Percentiles rank a stretch among this genome's conserved stretches.
Evolutionary conservation across 1,284 basidiomycete species (phyloP).

Genomic region (Earliella scabrosa): DNA sequence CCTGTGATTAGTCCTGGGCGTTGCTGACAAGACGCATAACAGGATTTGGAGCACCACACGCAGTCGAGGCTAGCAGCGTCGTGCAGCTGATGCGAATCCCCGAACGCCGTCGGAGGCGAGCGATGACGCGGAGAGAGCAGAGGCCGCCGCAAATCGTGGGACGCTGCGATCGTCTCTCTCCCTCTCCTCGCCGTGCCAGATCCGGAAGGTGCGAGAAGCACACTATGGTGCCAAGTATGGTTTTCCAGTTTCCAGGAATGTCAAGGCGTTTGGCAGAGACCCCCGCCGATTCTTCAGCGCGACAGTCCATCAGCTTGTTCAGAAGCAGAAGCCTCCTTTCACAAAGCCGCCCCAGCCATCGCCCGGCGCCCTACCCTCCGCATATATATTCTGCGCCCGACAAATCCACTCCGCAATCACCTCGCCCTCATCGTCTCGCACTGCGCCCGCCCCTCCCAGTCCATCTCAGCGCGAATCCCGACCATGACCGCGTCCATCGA

Average conservation of each 20-base stretch:
- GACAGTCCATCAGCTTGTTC: conserved; percentile 19
- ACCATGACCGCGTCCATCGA: conserved; percentile 28
- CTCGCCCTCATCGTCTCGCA: not conserved
- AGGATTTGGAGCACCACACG: no score
- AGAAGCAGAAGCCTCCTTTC: conserved; percentile 12
- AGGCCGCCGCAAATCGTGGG: no score
- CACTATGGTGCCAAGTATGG: conserved; percentile 2
- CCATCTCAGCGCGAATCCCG: not conserved
- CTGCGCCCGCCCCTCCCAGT: not conserved
- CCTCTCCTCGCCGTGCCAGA: not conserved
- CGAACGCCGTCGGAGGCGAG: no score
- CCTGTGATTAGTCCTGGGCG: no score
- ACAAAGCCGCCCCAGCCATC: not conserved
- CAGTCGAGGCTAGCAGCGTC: no score
- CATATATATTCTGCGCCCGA: conserved; percentile 7
- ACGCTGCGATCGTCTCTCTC: no score
- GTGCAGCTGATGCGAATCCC: no score
- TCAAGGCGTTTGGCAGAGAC: conserved; percentile 1
- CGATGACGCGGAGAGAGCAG: no score
- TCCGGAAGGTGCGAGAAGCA: conserved; percentile 1
- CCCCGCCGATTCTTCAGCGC: not conserved
- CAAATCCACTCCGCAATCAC: not conserved
- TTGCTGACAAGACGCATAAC: no score
- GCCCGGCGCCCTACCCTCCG: not conserved
- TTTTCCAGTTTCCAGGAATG: conserved; percentile 3